Evolutionary conservation across 2,329 filamentous ascomycete genomes (phyloP).

Genomic region (Neoscytalidium dimidiatum): DNA sequence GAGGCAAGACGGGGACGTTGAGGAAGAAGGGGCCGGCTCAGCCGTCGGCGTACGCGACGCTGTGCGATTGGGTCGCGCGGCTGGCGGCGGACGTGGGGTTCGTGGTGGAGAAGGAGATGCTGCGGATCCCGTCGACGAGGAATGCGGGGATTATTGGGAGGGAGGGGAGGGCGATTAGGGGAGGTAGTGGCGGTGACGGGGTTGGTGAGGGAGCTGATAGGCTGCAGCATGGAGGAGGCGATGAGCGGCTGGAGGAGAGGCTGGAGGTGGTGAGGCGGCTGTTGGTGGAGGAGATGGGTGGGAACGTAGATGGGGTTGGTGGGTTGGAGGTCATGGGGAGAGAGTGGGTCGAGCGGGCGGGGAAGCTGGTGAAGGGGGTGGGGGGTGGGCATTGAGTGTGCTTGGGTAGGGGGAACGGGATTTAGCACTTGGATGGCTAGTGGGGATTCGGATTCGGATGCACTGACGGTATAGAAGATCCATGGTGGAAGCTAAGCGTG

Average conservation of each 20-base stretch:
- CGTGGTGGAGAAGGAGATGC: conserved; percentile 76
- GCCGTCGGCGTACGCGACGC: conserved; percentile 76
- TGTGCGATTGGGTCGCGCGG: conserved; percentile 75
- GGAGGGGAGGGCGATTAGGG: conserved; percentile 40
- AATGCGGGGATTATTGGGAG: conserved; percentile 78
- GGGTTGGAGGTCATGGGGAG: conserved; percentile 43
- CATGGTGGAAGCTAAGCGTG: background rate
- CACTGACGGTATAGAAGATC: background rate
- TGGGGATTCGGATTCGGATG: too few species aligned
- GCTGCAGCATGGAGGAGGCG: too few species aligned
- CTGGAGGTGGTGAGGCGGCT: conserved; percentile 63
- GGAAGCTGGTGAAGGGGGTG: conserved; percentile 48
- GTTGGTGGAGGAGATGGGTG: conserved; percentile 54
- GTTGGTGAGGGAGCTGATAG: background rate
- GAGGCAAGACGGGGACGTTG: conserved; percentile 28
- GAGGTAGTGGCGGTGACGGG: conserved; percentile 48
- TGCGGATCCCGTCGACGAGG: conserved; percentile 89
- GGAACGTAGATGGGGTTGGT: conserved; percentile 37
- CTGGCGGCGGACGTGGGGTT: conserved; percentile 75
- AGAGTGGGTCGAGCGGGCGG: conserved; percentile 56
- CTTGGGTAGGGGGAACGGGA: background rate
- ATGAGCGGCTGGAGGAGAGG: conserved; percentile 55
- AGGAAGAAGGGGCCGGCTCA: conserved; percentile 32
- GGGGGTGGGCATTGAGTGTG: conserved; percentile 45
- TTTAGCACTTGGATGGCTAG: background rate